These are phyloP conservation scores for Curvularia verruculosa DNA, from an alignment of 2,329 filamentous ascomycete species.

Conservation along the genomic window DNA sequence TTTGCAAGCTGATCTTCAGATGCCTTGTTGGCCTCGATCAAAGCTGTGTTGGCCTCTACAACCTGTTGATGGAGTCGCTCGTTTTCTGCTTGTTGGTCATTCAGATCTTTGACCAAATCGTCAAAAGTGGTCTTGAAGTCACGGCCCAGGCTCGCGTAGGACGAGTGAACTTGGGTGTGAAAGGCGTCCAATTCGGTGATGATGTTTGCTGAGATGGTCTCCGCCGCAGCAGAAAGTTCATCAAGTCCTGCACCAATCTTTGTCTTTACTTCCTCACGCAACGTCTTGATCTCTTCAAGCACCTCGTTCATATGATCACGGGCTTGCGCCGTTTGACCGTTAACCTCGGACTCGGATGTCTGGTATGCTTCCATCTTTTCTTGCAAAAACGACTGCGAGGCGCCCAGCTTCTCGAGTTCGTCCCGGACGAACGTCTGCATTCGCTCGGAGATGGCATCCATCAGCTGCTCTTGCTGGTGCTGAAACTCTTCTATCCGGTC, in stretches of 20 bases:
- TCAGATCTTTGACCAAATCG: conserved; percentile 74
- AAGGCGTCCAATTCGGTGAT: conserved; percentile 84
- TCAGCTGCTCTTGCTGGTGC: conserved; percentile 71
- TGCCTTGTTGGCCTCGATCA: conserved; percentile 70
- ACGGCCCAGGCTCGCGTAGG: conserved; percentile 80
- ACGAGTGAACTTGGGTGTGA: conserved; percentile 79
- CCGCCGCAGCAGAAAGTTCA: conserved; percentile 80
- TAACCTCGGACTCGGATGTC: conserved; percentile 70
- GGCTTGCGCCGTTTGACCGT: conserved; percentile 70
- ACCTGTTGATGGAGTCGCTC: conserved; percentile 75
- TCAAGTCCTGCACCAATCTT: conserved; percentile 85
- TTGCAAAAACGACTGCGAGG: conserved; percentile 73
- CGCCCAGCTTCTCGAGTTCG: conserved; percentile 73
- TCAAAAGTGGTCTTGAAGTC: conserved; percentile 90
- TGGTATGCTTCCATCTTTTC: conserved; percentile 72
- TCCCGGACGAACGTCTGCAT: conserved; percentile 78
- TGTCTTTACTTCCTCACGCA: conserved; percentile 85
- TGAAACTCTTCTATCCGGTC: conserved; percentile 75
- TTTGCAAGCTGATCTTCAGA: conserved; percentile 71
- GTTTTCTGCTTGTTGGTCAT: conserved; percentile 77
- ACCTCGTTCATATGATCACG: conserved; percentile 90
- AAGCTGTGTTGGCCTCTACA: conserved; percentile 69
- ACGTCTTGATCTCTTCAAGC: conserved; percentile 87
- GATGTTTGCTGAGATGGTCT: conserved; percentile 88
- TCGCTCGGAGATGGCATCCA: conserved; percentile 69